Evolutionary conservation across 495 filamentous ascomycete species (phyloP), one percentile per base, ranked within the genome.

Genomic region (Xylaria flabelliformis): DNA sequence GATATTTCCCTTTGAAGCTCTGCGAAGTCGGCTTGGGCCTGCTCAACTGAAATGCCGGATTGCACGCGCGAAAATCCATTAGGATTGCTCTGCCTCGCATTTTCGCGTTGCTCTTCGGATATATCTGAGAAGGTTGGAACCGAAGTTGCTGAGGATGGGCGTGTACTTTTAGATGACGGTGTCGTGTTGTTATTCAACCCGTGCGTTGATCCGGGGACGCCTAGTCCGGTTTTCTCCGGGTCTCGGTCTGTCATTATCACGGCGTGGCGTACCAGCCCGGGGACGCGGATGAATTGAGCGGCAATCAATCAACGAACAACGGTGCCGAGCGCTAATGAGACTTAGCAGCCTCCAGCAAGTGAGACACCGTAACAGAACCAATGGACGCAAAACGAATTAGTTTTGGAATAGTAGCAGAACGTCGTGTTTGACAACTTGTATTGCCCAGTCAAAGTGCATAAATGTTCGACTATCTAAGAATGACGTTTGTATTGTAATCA

Each of bases 11-110:
- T 86, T 75, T 88, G 92, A 24, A 97, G 84, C 72, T 94, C 86
- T 9, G 88, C 89, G 73, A 97, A 97, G 53, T 96, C 91, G 44
- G 89, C 87, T 78, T 94, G 90, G 13, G 94, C 94, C 44, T 86
- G 88, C 65, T 87, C 83, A 66, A 97, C 89, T 74, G 95, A 89
- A 50, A 94, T 87, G 55, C 88, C 91, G 15, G 74, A 73, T 62
- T 80, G 73, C 34, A 81, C 77, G 42, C 76, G 76, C 12, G 84
- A 82, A 55, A 86, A 78, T 32, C 87, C 89, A 78, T 88, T 84
- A 70, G 85, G 85, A 72, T 87, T 88, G 32, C 78, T 81, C 48
- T 80, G 83, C 10, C 82, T 79, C 4, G 80, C 82, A 55, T 83
- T 79, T 67, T 87, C 84, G 34, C 82, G 78, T 50, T 81, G 82